phyloP scores from a whole-genome alignment of 768 basidiomycete species.

The Auricularia heimuer region DNA sequence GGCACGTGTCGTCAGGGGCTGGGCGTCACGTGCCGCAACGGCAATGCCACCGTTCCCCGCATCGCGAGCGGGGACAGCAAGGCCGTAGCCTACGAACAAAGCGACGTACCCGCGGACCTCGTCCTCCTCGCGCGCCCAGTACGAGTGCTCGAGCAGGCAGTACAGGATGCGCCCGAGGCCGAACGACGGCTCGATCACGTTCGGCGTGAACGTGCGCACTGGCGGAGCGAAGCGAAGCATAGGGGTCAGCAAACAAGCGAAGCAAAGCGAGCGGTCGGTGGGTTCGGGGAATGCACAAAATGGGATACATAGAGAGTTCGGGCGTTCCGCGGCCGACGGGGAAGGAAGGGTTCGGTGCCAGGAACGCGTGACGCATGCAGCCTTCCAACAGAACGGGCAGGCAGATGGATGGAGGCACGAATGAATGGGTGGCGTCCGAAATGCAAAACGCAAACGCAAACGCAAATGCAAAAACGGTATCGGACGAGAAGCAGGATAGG shows the following conservation, averaged over 20 bases:
- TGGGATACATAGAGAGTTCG: too few relatives aligned
- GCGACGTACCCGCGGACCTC: constrained; percentile 71
- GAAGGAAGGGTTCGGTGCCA: too few relatives aligned
- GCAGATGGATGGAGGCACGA: too few relatives aligned
- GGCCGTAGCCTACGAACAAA: constrained; percentile 4
- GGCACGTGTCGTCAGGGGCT: background rate
- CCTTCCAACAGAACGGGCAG: too few relatives aligned
- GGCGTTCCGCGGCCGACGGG: too few relatives aligned
- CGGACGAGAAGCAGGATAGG: background rate
- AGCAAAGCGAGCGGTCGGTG: background rate
- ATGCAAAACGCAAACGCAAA: background rate
- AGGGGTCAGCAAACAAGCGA: constrained; percentile 2
- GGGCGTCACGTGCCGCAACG: background rate
- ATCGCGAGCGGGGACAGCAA: background rate
- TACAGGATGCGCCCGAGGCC: constrained; percentile 95
- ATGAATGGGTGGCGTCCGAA: background rate
- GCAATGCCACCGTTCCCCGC: too few relatives aligned
- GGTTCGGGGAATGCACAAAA: too few relatives aligned
- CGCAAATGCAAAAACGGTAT: background rate
- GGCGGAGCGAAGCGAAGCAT: constrained; percentile 7
- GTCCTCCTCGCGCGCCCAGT: constrained; percentile 91
- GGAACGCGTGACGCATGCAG: too few relatives aligned
- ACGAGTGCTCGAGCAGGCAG: constrained; percentile 87
- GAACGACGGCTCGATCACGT: constrained; percentile 98
- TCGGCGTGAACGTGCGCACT: constrained; percentile 95